Percentiles rank a stretch among this genome's conserved stretches.
phyloP scores from a whole-genome alignment of 441 rosid genomes.

The Croton setiger region DNA sequence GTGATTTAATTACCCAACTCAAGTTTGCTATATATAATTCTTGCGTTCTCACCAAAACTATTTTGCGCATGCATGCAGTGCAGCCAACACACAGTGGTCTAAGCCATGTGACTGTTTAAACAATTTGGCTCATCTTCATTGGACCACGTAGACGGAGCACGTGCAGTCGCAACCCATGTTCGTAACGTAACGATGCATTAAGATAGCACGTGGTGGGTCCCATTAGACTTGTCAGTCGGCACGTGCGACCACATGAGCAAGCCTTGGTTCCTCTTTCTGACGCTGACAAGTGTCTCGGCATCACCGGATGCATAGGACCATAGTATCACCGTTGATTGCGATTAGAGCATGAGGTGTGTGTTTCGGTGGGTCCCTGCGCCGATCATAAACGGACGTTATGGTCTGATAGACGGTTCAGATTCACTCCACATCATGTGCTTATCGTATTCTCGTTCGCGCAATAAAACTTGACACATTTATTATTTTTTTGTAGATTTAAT shows the following conservation, averaged over 20 bases:
- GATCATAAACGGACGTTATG: constrained; percentile 18
- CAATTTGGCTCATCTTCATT: constrained; percentile 19
- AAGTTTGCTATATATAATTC: no score
- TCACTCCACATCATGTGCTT: constrained; percentile 9
- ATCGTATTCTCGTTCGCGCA: constrained; percentile 5
- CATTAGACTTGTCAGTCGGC: constrained; percentile 31
- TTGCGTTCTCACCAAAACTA: background rate
- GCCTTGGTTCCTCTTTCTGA: constrained; percentile 6
- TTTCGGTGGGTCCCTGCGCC: background rate
- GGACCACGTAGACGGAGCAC: constrained; percentile 24
- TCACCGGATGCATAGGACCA: constrained; percentile 32
- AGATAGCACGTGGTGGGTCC: constrained; percentile 55
- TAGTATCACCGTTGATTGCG: constrained; percentile 30
- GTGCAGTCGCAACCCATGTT: constrained; percentile 19
- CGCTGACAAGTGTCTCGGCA: constrained; percentile 35
- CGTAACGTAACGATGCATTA: background rate
- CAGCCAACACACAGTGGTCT: constrained; percentile 12
- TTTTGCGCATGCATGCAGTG: background rate
- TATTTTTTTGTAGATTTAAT: no score
- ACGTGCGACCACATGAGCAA: constrained; percentile 67
- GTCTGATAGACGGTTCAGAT: constrained; percentile 40
- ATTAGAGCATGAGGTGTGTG: background rate
- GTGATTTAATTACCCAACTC: no score
- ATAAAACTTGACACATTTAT: no score
- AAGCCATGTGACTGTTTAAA: constrained; percentile 17